phyloP scores from a whole-genome alignment of 2,329 filamentous ascomycete species.

The Paramyrothecium sp. region DNA sequence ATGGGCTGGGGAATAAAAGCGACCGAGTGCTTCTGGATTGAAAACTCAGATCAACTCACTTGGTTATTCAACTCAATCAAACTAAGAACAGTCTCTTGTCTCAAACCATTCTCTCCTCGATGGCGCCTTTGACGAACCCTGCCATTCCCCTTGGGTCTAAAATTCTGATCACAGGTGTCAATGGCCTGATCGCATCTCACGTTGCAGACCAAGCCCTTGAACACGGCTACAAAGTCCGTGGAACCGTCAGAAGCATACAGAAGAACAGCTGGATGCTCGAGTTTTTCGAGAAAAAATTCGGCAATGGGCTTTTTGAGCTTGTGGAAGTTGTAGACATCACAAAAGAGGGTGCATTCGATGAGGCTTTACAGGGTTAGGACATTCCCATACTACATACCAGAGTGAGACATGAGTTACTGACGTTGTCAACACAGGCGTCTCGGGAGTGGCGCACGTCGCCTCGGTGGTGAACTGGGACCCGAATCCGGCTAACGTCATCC shows the following conservation, averaged over 20 bases:
- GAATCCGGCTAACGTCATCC: conserved; percentile 30
- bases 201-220: conserved; percentile 27
- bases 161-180: conserved; percentile 29
- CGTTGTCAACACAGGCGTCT: conserved; percentile 9
- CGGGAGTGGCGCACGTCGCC: conserved; percentile 34
- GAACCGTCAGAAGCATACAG: conserved; percentile 25
- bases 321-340: conserved; percentile 31
- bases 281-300: conserved; percentile 26
- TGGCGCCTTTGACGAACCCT: not conserved
- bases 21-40: too few relatives aligned
- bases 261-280: conserved; percentile 21
- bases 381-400: not conserved
- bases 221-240: conserved; percentile 29
- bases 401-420: not conserved
- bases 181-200: conserved; percentile 30
- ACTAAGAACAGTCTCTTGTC: too few relatives aligned
- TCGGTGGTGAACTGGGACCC: conserved; percentile 26
- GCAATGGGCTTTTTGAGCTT: conserved; percentile 28
- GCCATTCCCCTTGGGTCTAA: not conserved
- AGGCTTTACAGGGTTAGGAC: conserved; percentile 20
- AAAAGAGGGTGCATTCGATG: conserved; percentile 17
- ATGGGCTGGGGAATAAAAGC: too few relatives aligned
- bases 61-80: too few relatives aligned
- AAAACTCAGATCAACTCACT: too few relatives aligned
- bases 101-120: too few relatives aligned